These are phyloP conservation scores for Penicillium sp. DNA, from an alignment of 2,329 filamentous ascomycete genomes.

Conservation along the genomic window DNA sequence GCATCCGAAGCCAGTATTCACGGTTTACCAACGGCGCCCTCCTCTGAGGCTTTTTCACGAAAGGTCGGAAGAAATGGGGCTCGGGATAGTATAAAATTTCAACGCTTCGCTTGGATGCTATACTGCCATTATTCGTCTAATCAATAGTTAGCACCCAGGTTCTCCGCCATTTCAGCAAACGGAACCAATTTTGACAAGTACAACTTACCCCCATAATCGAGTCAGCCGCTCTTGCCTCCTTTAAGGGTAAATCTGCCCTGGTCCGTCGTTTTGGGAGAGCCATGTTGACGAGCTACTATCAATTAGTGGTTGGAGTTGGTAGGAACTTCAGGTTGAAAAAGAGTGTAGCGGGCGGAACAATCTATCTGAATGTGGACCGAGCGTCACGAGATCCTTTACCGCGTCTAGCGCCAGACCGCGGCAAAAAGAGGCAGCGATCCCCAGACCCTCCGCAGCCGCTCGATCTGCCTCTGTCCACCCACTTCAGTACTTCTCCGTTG, in stretches of 20 bases:
- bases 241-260: slow-evolving; percentile 26
- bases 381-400: slow-evolving; percentile 39
- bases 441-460: slow-evolving; percentile 26
- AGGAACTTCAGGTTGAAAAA: slow-evolving; percentile 4
- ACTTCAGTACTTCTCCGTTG: slow-evolving; percentile 9
- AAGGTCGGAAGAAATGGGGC: slow-evolving; percentile 84
- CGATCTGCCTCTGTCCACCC: neutral
- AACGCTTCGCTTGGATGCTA: slow-evolving; percentile 91
- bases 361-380: slow-evolving; percentile 47
- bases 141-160: neutral
- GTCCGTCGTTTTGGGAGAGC: slow-evolving; percentile 22
- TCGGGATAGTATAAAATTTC: slow-evolving; percentile 84
- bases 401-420: slow-evolving; percentile 31
- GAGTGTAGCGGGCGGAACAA: neutral
- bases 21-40: slow-evolving; percentile 89
- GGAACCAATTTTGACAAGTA: neutral
- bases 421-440: slow-evolving; percentile 24
- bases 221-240: slow-evolving; percentile 53
- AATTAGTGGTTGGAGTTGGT: slow-evolving; percentile 3
- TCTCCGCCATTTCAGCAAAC: neutral
- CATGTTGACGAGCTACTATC: slow-evolving; percentile 18
- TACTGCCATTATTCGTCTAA: slow-evolving; percentile 88
- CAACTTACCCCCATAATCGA: slow-evolving; percentile 59
- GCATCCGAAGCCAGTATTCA: slow-evolving; percentile 85
- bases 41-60: slow-evolving; percentile 81